phyloP scores from a whole-genome alignment of 805 yeast species.

The Nakazawaea peltata region DNA sequence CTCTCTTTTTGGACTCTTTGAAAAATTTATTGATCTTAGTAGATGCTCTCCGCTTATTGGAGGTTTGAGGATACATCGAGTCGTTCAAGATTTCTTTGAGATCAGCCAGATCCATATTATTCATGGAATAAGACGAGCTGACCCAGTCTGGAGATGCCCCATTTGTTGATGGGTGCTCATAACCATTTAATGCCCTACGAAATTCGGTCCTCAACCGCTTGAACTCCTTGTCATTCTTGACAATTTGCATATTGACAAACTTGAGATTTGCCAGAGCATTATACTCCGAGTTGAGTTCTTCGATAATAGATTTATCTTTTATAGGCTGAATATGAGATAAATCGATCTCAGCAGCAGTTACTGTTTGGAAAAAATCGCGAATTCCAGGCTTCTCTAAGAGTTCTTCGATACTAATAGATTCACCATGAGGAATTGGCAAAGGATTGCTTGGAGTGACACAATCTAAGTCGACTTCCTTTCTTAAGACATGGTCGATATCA shows the following conservation, averaged over 20 bases:
- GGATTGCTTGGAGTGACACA: slow-evolving; percentile 89
- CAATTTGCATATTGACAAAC: slow-evolving; percentile 23
- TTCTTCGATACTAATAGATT: slow-evolving; percentile 52
- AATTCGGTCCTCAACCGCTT: slow-evolving; percentile 14
- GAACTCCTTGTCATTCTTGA: slow-evolving; percentile 20
- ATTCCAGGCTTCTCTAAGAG: slow-evolving; percentile 35
- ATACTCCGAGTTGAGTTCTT: slow-evolving; percentile 18
- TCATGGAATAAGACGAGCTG: no score
- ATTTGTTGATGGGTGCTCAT: slow-evolving; percentile 15
- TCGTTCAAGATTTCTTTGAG: not conserved
- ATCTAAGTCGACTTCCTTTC: slow-evolving; percentile 90
- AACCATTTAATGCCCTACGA: not conserved
- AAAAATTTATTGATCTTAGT: slow-evolving; percentile 1
- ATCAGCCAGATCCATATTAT: not conserved
- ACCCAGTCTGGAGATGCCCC: slow-evolving; percentile 3
- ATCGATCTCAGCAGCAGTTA: slow-evolving; percentile 10
- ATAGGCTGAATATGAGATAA: slow-evolving; percentile 12
- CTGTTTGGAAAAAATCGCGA: slow-evolving; percentile 16
- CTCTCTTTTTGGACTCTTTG: slow-evolving; percentile 5
- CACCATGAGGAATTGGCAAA: slow-evolving; percentile 67
- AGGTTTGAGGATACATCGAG: no score
- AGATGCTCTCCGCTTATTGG: no score
- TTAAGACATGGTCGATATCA: slow-evolving; percentile 78
- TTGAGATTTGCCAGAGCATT: slow-evolving; percentile 16
- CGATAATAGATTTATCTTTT: slow-evolving; percentile 16